phyloP scores from a whole-genome alignment of 1,139 yeast species.

The Kodamaea ohmeri region DNA sequence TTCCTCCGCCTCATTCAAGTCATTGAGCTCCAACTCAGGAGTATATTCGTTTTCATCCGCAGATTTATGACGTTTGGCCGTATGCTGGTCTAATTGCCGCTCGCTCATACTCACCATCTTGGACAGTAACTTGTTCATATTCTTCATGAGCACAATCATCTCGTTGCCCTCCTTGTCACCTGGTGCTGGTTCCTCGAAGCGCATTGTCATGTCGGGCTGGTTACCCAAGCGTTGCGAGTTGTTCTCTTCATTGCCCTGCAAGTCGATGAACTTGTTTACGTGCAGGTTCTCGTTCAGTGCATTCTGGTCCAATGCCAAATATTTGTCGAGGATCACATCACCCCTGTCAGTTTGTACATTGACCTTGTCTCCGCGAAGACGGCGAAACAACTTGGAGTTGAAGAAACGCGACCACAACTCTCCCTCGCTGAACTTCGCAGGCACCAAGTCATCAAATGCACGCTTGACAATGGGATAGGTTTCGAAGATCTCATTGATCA shows the following conservation, averaged over 20 bases:
- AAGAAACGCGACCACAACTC: constrained; percentile 98
- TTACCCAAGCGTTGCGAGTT: constrained; percentile 77
- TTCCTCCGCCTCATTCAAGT: constrained; percentile 51
- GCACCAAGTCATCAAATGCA: constrained; percentile 89
- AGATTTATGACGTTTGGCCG: constrained; percentile 12
- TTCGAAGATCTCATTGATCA: constrained; percentile 83
- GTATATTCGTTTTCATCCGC: constrained; percentile 13
- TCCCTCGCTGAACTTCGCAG: constrained; percentile 73
- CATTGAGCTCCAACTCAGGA: constrained; percentile 48
- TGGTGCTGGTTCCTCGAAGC: constrained; percentile 52
- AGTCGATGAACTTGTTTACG: constrained; percentile 64
- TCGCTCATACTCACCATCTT: constrained; percentile 67
- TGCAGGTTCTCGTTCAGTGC: constrained; percentile 36
- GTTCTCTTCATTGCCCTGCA: constrained; percentile 78
- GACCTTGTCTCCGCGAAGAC: constrained; percentile 85
- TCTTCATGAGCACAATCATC: constrained; percentile 70
- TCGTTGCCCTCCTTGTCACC: constrained; percentile 50
- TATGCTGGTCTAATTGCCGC: constrained; percentile 23
- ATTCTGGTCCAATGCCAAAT: constrained; percentile 58
- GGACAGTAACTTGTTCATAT: constrained; percentile 85
- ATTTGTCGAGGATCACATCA: constrained; percentile 81
- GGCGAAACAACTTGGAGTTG: constrained; percentile 80
- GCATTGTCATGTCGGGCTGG: constrained; percentile 87
- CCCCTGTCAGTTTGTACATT: constrained; percentile 70
- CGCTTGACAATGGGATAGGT: constrained; percentile 91